Percentiles rank a stretch among this genome's conserved stretches.
Conservation (phyloP, 2,329 filamentous ascomycete genomes). For the Calonectria hongkongensis region DNA sequence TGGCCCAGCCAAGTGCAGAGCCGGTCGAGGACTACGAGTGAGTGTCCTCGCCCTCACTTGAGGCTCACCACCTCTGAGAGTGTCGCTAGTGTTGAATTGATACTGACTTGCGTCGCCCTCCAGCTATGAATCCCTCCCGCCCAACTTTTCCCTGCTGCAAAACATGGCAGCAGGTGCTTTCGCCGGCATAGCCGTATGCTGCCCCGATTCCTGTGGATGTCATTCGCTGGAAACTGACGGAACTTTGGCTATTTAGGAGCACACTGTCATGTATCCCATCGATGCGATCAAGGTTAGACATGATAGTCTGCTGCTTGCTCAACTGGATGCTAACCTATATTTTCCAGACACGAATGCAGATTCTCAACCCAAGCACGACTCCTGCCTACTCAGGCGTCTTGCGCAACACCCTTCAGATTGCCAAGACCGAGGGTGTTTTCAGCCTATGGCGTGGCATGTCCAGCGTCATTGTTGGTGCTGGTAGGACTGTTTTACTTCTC, state of each 20-base stretch:
- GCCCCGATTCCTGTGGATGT: not conserved
- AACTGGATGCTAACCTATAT: slow-evolving; percentile 44
- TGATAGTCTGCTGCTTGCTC: slow-evolving; percentile 1
- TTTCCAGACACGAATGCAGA: slow-evolving; percentile 94
- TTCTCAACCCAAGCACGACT: slow-evolving; percentile 87
- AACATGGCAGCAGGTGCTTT: slow-evolving; percentile 98
- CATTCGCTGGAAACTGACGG: slow-evolving; percentile 38
- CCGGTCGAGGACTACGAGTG: slow-evolving; percentile 81
- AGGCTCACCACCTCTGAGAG: not conserved
- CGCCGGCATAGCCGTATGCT: slow-evolving; percentile 91
- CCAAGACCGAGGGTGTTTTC: slow-evolving; percentile 89
- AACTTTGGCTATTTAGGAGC: slow-evolving; percentile 78
- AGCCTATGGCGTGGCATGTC: slow-evolving; percentile 98
- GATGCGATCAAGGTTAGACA: slow-evolving; percentile 92
- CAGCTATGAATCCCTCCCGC: slow-evolving; percentile 93
- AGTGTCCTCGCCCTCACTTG: slow-evolving; percentile 52
- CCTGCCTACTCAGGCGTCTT: slow-evolving; percentile 92
- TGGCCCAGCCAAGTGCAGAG: slow-evolving; percentile 81
- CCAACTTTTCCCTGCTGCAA: slow-evolving; percentile 93
- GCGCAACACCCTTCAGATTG: slow-evolving; percentile 94
- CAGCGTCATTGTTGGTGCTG: slow-evolving; percentile 95
- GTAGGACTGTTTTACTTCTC: slow-evolving; percentile 69
- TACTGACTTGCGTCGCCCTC: slow-evolving; percentile 16
- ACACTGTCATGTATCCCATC: slow-evolving; percentile 99
- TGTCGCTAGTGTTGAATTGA: not conserved